Evolutionary conservation across 306 rosid genomes (phyloP).

Genomic region (Benincasa hispida): DNA sequence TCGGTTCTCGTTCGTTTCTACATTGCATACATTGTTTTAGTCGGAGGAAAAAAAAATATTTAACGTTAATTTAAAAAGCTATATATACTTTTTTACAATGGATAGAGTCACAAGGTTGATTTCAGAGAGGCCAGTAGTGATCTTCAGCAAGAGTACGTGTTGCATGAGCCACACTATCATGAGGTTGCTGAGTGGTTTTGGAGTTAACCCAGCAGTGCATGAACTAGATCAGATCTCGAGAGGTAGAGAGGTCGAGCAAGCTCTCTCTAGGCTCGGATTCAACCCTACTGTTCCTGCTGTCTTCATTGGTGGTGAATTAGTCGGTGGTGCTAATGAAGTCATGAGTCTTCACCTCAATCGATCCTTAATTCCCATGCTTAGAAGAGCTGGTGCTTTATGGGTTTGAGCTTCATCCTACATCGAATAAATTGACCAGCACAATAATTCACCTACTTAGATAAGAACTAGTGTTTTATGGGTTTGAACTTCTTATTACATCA

Average conservation of each 20-base stretch:
- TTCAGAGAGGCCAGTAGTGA: slow-evolving; percentile 82
- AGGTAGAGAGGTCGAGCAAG: slow-evolving; percentile 85
- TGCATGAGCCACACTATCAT: slow-evolving; percentile 79
- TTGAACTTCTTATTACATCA: too few relatives aligned
- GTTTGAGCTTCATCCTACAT: slow-evolving; percentile 20
- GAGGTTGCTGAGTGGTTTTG: slow-evolving; percentile 61
- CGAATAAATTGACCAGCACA: neutral
- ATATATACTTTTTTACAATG: slow-evolving; percentile 12
- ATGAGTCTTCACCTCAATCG: slow-evolving; percentile 83
- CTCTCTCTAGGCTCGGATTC: slow-evolving; percentile 44
- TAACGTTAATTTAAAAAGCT: neutral
- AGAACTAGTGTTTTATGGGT: too few relatives aligned
- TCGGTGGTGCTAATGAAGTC: slow-evolving; percentile 80
- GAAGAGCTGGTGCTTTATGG: slow-evolving; percentile 69
- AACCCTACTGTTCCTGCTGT: slow-evolving; percentile 72
- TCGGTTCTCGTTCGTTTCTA: neutral
- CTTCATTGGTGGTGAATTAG: slow-evolving; percentile 61
- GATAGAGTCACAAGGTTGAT: slow-evolving; percentile 63
- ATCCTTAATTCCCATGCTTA: slow-evolving; percentile 80
- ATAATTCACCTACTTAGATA: too few relatives aligned
- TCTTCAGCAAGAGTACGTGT: slow-evolving; percentile 85
- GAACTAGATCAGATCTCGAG: slow-evolving; percentile 68
- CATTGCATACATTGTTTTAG: neutral
- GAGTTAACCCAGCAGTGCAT: slow-evolving; percentile 70
- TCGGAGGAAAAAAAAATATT: neutral